Evolutionary conservation across 768 basidiomycete genomes (phyloP), one percentile per base, ranked within the genome.

Genomic region (Pisolithus orientalis): DNA sequence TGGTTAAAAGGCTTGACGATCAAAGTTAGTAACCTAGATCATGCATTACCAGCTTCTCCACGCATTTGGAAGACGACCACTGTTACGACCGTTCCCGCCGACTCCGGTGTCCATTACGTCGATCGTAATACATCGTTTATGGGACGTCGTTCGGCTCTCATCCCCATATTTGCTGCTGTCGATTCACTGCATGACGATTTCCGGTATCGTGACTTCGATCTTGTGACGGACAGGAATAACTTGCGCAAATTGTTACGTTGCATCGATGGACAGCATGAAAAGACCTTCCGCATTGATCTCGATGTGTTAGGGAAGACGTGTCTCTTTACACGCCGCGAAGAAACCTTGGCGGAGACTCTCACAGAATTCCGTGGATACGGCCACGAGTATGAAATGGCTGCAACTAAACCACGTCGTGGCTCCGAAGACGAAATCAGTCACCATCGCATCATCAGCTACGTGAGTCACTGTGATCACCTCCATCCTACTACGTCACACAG

Each of bases 211-310:
- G 61, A 80, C 6, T 71, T 79, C 14, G 68, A 80, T 42, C 49
- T 67, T 17, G 69, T 88, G 53, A 81, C 84, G 0, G 85, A 87
- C 59, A 75, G 87, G 28, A 88, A 87, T 58, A 73, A 71, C 25
- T 67, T 88, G 16, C 75, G 85, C 27, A 86, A 85, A 63, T 67
- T 89, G 38, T 59, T 82, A 21, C 72, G 80, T 25, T 85, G 81
- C 82, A 51, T 65, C 11, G 59, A 64, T 14, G 17, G 48, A 9
- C 48, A 17, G 10, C 10, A 16, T 6, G n/a, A 10, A 1, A 67
- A 66, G 10, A 77, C 80, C 50, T 91, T 90, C 60, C 72, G 88
- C 21, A 85, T 91, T 55, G 85, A 91, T 51, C 55, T 82, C 5
- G 80, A 90, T 61, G 69, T 87, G 16, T 76, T 73, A 0, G 85